A percentile compares a stretch with the other conserved stretches of the same genome.
These are phyloP conservation scores for Hypsizygus marmoreus DNA, from an alignment of 768 basidiomycete genomes.

Conservation along the genomic window DNA sequence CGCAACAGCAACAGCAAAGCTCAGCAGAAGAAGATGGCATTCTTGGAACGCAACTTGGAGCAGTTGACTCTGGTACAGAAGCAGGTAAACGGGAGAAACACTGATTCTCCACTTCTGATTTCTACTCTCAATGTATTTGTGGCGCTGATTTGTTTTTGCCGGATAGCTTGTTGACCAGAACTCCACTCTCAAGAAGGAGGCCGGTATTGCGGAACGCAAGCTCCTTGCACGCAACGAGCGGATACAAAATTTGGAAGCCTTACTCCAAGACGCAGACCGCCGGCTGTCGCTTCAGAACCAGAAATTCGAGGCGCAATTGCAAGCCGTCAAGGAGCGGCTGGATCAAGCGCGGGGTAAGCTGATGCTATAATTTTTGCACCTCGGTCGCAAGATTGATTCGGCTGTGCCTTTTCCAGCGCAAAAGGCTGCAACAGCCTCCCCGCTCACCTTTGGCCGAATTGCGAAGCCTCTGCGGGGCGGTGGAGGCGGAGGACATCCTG, in stretches of 20 bases:
- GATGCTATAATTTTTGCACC: slow-evolving; percentile 10
- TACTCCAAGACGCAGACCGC: slow-evolving; percentile 92
- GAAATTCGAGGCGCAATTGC: slow-evolving; percentile 93
- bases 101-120: too few species aligned
- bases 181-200: slow-evolving; percentile 94
- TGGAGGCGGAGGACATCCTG: slow-evolving; percentile 61
- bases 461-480: slow-evolving; percentile 96
- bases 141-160: slow-evolving; percentile 15
- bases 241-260: slow-evolving; percentile 92
- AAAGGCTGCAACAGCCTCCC: slow-evolving; percentile 69
- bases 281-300: slow-evolving; percentile 90
- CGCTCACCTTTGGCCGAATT: slow-evolving; percentile 89
- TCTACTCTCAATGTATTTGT: too few species aligned
- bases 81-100: slow-evolving; percentile 57
- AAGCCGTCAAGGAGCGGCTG: slow-evolving; percentile 87
- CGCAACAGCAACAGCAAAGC: slow-evolving; percentile 98
- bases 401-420: slow-evolving; percentile 53
- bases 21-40: slow-evolving; percentile 99
- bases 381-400: slow-evolving; percentile 7
- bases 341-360: slow-evolving; percentile 88
- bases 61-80: slow-evolving; percentile 96
- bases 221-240: slow-evolving; percentile 95
- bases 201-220: slow-evolving; percentile 95
- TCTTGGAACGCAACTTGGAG: slow-evolving; percentile 95
- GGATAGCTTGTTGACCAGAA: slow-evolving; percentile 96